Base-by-base conservation (phyloP, 148 eudicot genomes). In the Cornus suecica region DNA sequence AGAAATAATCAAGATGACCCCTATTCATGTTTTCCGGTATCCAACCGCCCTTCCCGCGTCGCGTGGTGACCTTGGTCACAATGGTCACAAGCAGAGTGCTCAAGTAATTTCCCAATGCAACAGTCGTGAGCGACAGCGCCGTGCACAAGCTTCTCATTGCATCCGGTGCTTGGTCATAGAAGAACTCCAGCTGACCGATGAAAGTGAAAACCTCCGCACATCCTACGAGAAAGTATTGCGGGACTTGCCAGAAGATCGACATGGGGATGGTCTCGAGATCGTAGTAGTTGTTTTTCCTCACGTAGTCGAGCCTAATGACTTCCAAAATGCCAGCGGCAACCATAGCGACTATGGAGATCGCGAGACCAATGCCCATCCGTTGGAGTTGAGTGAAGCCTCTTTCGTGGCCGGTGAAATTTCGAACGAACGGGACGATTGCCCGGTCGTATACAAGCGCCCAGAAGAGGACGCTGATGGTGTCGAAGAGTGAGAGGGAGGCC, bases 141-240 rank as follows among this genome's bases (percentile, higher is more conserved):
- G 94, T 83, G 71, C 88, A 85, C 32, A 90, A 65, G 73, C 94
- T 90, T 78, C 94, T 86, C 91, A 90, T 90, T 0, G 85, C 87
- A 51, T 90, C 94, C 0, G 94, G 94, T 1, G 91, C 90, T 68
- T 90, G 91, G 26, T 86, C 94, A 64, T 90, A 90, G 86, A 86
- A 90, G 78, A 90, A 88, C 72, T 90, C 91, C 3, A 88, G 2
- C 61, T 90, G 91, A 54, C 87, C 94, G 1, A 90, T 76, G 26
- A 86, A 88, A 2, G 83, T 84, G 34, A 90, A 90, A 10, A 88
- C 90, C 76, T 90, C 94, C 0, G 91, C 91, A 66, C 88, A 86
- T 18, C 94, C 94, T 1, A 90, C 74, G 10, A 90, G 41, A 73
- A 88, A 87, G 20, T 89, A 89, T 68, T 87, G 92, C 1, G 92